Evolutionary conservation across 768 basidiomycete species (phyloP).

Genomic region (Boletus rubroflammeus): DNA sequence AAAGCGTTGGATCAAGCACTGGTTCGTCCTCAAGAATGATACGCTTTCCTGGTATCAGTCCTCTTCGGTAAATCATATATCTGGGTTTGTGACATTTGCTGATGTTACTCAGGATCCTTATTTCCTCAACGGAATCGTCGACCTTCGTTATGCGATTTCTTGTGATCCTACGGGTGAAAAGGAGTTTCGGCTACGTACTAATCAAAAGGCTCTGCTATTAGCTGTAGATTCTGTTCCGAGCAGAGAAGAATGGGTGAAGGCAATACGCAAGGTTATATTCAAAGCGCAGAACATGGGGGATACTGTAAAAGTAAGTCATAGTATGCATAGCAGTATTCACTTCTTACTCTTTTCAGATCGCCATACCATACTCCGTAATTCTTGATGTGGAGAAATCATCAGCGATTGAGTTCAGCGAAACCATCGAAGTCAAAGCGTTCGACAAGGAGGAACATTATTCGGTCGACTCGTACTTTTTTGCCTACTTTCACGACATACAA

Average conservation of each 20-base stretch:
- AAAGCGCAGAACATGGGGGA: constrained; percentile 96
- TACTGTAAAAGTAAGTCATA: constrained; percentile 71
- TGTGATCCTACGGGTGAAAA: constrained; percentile 79
- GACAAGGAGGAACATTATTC: constrained; percentile 76
- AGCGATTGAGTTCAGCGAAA: constrained; percentile 94
- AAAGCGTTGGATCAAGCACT: constrained; percentile 91
- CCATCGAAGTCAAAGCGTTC: constrained; percentile 89
- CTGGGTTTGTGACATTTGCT: constrained; percentile 5
- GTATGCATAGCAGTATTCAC: background rate
- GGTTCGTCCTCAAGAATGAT: constrained; percentile 96
- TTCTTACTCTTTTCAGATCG: constrained; percentile 52
- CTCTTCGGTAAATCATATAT: constrained; percentile 60
- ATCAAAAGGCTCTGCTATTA: constrained; percentile 69
- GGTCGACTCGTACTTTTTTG: constrained; percentile 89
- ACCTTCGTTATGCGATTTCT: constrained; percentile 86
- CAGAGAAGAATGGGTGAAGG: constrained; percentile 94
- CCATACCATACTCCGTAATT: constrained; percentile 88
- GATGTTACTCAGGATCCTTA: constrained; percentile 75
- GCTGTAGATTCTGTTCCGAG: constrained; percentile 78
- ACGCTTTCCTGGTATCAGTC: constrained; percentile 96
- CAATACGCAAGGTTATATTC: constrained; percentile 90
- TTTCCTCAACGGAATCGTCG: constrained; percentile 95
- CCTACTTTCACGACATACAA: constrained; percentile 84
- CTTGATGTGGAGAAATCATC: constrained; percentile 84
- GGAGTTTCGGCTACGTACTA: constrained; percentile 80